These are phyloP conservation scores for Penicillium sp. DNA, from an alignment of 2,329 filamentous ascomycete genomes.

Conservation along the genomic window DNA sequence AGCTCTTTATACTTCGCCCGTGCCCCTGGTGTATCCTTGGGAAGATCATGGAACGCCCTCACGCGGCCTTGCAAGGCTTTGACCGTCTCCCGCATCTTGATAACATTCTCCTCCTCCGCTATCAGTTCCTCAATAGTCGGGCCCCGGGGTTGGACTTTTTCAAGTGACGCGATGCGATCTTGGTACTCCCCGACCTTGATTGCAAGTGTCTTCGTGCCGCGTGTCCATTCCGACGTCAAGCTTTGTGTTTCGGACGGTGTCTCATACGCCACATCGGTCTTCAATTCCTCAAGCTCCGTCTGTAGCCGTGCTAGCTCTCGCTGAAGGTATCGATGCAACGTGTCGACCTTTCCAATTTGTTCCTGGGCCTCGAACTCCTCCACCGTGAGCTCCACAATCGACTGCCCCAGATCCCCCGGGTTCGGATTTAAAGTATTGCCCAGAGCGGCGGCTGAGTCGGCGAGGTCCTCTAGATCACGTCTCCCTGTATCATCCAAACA, in stretches of 20 bases:
- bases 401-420: constrained; percentile 44
- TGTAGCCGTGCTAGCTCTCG: constrained; percentile 39
- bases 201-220: constrained; percentile 58
- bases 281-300: constrained; percentile 26
- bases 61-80: constrained; percentile 59
- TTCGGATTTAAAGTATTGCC: constrained; percentile 42
- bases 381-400: constrained; percentile 50
- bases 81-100: constrained; percentile 53
- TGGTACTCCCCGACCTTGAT: constrained; percentile 60
- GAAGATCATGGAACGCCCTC: constrained; percentile 60
- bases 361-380: constrained; percentile 46
- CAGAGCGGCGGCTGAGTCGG: constrained; percentile 45
- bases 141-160: constrained; percentile 25
- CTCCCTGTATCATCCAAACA: constrained; percentile 47
- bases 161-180: constrained; percentile 44
- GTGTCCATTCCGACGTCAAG: constrained; percentile 65
- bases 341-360: constrained; percentile 48
- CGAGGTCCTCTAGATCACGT: constrained; percentile 51
- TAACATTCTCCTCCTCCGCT: constrained; percentile 51
- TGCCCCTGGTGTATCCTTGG: constrained; percentile 61
- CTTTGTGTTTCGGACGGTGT: constrained; percentile 53
- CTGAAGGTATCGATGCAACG: constrained; percentile 51
- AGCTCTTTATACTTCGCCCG: constrained; percentile 61
- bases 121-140: constrained; percentile 46
- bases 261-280: constrained; percentile 40